Conservation (phyloP, 805 yeast genomes). For the Myxozyma mucilagina region DNA sequence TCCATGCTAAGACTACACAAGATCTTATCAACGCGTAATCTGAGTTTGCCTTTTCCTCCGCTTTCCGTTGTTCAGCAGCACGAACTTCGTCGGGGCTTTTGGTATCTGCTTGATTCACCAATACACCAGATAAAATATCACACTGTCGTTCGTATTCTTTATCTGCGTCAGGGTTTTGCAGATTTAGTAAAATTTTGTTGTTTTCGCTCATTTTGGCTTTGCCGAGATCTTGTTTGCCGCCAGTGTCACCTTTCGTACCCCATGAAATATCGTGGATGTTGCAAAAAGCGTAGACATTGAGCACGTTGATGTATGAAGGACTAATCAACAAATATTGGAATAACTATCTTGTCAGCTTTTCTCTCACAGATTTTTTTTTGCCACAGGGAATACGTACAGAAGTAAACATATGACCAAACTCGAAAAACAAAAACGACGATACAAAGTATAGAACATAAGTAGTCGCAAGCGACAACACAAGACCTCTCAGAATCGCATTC, state of each 20-base stretch:
- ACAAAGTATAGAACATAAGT: conserved; percentile 87
- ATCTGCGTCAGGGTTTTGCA: conserved; percentile 73
- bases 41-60: conserved; percentile 47
- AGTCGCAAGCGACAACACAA: conserved; percentile 80
- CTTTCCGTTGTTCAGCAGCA: conserved; percentile 35
- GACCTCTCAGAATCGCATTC: conserved; percentile 60
- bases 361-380: no score
- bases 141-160: conserved; percentile 76
- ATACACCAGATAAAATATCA: conserved; percentile 54
- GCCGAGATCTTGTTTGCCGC: conserved; percentile 66
- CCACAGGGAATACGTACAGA: conserved; percentile 49
- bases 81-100: conserved; percentile 54
- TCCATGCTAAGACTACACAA: conserved; percentile 93
- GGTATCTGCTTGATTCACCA: conserved; percentile 45
- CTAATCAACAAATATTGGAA: conserved; percentile 83
- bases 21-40: conserved; percentile 95
- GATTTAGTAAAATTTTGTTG: conserved; percentile 44
- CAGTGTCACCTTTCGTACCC: conserved; percentile 97
- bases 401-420: conserved; percentile 94
- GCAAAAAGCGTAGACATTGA: conserved; percentile 95
- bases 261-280: conserved; percentile 98
- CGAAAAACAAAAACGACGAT: conserved; percentile 81
- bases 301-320: conserved; percentile 88
- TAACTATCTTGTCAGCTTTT: conserved; percentile 1
- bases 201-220: conserved; percentile 55